phyloP scores from a whole-genome alignment of 2,329 filamentous ascomycete genomes.

The Amauroascus verrucosus region DNA sequence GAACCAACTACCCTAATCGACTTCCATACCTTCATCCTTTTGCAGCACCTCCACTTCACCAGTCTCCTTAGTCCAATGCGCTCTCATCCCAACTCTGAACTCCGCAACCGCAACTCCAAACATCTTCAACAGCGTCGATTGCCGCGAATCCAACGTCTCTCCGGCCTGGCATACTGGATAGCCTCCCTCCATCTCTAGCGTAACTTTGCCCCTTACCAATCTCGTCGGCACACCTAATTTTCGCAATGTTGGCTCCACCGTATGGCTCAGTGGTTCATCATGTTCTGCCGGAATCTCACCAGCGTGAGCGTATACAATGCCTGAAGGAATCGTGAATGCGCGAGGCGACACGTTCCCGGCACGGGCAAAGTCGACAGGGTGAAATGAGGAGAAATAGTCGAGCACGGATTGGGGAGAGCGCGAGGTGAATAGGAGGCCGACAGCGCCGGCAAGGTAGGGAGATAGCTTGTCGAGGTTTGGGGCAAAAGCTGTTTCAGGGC shows the following conservation, averaged over 20 bases:
- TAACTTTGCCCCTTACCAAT: slow-evolving; percentile 78
- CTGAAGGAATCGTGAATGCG: slow-evolving; percentile 68
- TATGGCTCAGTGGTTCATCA: slow-evolving; percentile 79
- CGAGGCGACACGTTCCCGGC: slow-evolving; percentile 67
- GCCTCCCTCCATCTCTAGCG: slow-evolving; percentile 52
- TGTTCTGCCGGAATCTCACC: slow-evolving; percentile 71
- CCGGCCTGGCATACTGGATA: slow-evolving; percentile 79
- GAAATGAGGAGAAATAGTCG: slow-evolving; percentile 61
- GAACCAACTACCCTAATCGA: slow-evolving; percentile 23
- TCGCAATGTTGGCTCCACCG: slow-evolving; percentile 79
- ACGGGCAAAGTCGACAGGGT: slow-evolving; percentile 79
- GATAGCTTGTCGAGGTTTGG: slow-evolving; percentile 63
- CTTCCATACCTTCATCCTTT: slow-evolving; percentile 34
- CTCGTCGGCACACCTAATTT: slow-evolving; percentile 82
- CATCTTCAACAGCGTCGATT: slow-evolving; percentile 87
- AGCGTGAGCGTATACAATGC: slow-evolving; percentile 66
- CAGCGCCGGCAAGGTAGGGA: slow-evolving; percentile 63
- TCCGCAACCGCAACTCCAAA: slow-evolving; percentile 86
- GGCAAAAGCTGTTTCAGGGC: slow-evolving; percentile 66
- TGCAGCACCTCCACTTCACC: slow-evolving; percentile 34
- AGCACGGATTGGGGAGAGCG: slow-evolving; percentile 57
- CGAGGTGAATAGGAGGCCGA: slow-evolving; percentile 85
- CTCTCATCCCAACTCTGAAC: slow-evolving; percentile 72
- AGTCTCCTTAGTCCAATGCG: slow-evolving; percentile 43
- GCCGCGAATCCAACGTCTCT: slow-evolving; percentile 73